A percentile compares a stretch with the other conserved stretches of the same genome.
Evolutionary conservation across 441 rosid genomes (phyloP).

Genomic region (Gossypium davidsonii): DNA sequence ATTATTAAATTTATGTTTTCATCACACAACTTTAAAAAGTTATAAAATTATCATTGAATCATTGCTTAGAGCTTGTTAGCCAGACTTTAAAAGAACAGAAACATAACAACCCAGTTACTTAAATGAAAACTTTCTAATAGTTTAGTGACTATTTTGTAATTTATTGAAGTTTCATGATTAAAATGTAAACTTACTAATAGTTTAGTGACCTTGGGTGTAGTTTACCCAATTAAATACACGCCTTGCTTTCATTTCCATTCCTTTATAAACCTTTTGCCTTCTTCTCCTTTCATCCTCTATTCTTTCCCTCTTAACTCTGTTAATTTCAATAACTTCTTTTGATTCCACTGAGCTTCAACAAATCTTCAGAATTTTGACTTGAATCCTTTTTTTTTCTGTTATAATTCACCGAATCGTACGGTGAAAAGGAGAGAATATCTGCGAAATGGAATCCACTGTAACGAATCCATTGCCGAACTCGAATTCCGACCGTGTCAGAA

Average conservation of each 20-base stretch:
- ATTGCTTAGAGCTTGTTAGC: too few species aligned
- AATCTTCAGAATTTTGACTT: background rate
- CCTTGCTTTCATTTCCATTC: slow-evolving; percentile 17
- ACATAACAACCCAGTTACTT: too few species aligned
- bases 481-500: slow-evolving; percentile 44
- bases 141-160: too few species aligned
- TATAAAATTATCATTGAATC: too few species aligned
- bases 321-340: background rate
- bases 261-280: slow-evolving; percentile 12
- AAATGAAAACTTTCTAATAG: too few species aligned
- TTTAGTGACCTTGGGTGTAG: too few species aligned
- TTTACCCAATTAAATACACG: too few species aligned
- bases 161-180: too few species aligned
- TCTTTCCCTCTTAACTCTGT: background rate
- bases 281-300: slow-evolving; percentile 1
- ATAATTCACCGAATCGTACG: slow-evolving; percentile 1
- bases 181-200: too few species aligned
- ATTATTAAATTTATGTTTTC: too few species aligned
- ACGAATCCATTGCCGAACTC: slow-evolving; percentile 34
- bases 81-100: too few species aligned
- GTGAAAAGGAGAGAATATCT: background rate
- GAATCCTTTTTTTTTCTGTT: slow-evolving; percentile 1
- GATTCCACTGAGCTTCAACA: background rate
- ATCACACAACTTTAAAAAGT: too few species aligned
- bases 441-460: slow-evolving; percentile 31